Percentiles rank a stretch among this genome's conserved stretches.
Evolutionary conservation across 2,329 filamentous ascomycete genomes (phyloP).

Genomic region (Ophiostoma sp.): DNA sequence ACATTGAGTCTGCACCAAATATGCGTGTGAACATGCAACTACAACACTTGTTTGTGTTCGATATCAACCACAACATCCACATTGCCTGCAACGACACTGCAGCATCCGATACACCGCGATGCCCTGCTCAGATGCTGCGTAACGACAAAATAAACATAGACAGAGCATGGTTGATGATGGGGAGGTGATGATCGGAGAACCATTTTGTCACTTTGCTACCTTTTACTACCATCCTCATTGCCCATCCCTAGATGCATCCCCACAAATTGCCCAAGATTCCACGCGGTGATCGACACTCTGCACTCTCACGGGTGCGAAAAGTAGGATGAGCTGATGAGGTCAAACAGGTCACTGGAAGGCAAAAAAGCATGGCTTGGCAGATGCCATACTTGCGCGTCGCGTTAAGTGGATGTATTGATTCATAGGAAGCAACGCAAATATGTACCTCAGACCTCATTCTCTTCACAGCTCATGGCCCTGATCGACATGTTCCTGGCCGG

Average conservation of each 20-base stretch:
- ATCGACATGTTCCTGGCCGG: conserved; percentile 5
- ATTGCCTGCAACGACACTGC: neutral
- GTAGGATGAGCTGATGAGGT: neutral
- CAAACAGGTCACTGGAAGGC: neutral
- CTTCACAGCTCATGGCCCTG: neutral
- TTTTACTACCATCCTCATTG: neutral
- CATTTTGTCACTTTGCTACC: neutral
- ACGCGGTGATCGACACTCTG: conserved; percentile 17
- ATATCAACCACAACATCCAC: neutral
- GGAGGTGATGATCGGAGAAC: neutral
- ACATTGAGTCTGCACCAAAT: neutral
- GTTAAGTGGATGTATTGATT: neutral
- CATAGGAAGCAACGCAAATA: neutral
- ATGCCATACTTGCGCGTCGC: conserved; percentile 3
- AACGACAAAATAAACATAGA: neutral
- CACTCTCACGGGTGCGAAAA: neutral
- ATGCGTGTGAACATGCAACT: neutral
- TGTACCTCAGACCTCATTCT: neutral
- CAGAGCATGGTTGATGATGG: neutral
- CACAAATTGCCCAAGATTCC: conserved; percentile 14
- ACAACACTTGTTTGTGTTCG: neutral
- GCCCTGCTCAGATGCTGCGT: neutral
- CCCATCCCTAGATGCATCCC: neutral
- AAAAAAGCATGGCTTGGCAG: neutral
- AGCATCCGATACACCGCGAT: conserved; percentile 13